Percentiles rank a stretch among this genome's conserved stretches.
These are phyloP conservation scores for Aspergillus melleus DNA, from an alignment of 2,329 filamentous ascomycete genomes.

Conservation along the genomic window DNA sequence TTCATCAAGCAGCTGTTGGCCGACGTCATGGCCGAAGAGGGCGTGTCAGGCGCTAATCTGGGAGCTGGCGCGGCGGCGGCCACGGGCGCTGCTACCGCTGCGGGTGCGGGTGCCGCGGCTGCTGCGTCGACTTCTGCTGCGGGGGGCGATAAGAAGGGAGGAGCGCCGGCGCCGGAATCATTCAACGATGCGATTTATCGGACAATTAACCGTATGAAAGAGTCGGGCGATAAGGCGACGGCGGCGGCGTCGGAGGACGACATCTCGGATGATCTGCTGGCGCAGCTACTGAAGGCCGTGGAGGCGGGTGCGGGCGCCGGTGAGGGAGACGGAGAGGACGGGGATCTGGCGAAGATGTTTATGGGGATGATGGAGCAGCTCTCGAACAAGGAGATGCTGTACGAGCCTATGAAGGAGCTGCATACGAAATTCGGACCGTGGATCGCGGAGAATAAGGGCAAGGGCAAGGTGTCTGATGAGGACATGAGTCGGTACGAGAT, in stretches of 20 bases:
- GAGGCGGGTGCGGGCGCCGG: conserved; percentile 56
- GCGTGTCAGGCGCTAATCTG: conserved; percentile 13
- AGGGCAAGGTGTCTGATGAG: conserved; percentile 58
- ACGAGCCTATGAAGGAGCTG: conserved; percentile 98
- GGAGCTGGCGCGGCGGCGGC: conserved; percentile 22
- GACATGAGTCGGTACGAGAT: conserved; percentile 79
- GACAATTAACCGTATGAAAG: conserved; percentile 96
- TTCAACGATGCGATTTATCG: conserved; percentile 92
- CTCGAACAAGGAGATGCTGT: conserved; percentile 96
- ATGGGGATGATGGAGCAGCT: conserved; percentile 99
- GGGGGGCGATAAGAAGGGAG: conserved; percentile 13
- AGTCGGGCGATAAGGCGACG: conserved; percentile 80
- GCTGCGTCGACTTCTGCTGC: conserved; percentile 19
- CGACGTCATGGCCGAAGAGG: conserved; percentile 35
- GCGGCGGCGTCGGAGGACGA: conserved; percentile 68
- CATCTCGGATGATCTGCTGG: conserved; percentile 75
- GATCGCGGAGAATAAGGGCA: conserved; percentile 74
- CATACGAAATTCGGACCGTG: conserved; percentile 88
- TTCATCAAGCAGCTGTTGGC: conserved; percentile 38
- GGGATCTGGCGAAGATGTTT: conserved; percentile 91
- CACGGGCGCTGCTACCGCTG: conserved; percentile 19
- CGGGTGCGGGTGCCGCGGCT: conserved; percentile 22
- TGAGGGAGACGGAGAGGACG: conserved; percentile 62
- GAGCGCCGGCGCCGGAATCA: conserved; percentile 55
- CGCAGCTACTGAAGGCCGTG: conserved; percentile 90